Conservation (phyloP, 1,284 basidiomycete species). For the Golubevia pallescens region DNA sequence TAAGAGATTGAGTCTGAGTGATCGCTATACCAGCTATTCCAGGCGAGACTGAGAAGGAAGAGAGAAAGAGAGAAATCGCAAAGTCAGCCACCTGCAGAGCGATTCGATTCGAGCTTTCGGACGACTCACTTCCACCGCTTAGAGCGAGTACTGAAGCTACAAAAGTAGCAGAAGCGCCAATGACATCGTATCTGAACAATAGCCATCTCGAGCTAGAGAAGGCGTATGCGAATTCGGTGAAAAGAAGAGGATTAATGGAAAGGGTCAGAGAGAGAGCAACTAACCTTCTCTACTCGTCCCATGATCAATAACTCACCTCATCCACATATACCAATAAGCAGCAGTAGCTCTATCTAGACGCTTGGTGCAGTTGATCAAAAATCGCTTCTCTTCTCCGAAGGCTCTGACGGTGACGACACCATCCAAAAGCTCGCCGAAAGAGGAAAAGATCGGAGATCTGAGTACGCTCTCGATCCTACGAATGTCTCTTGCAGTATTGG, state of each 20-base stretch:
- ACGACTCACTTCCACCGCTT: not conserved
- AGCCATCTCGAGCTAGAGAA: constrained; percentile 5
- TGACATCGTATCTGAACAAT: constrained; percentile 6
- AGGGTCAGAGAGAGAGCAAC: too few species aligned
- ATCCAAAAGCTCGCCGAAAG: constrained; percentile 40
- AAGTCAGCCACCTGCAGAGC: too few species aligned
- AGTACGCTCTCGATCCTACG: constrained; percentile 38
- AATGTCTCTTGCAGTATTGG: constrained; percentile 39
- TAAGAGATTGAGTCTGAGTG: constrained; percentile 22
- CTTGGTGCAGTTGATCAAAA: constrained; percentile 7
- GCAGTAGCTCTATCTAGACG: not conserved
- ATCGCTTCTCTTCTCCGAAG: constrained; percentile 34
- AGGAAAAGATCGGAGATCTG: constrained; percentile 38
- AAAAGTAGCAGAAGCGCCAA: constrained; percentile 2
- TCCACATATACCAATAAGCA: not conserved
- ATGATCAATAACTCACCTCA: not conserved
- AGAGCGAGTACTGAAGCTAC: not conserved
- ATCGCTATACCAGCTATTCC: constrained; percentile 34
- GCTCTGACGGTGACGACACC: constrained; percentile 44
- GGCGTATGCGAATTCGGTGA: constrained; percentile 3
- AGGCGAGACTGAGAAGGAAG: too few species aligned
- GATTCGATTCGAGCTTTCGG: too few species aligned
- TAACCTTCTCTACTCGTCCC: too few species aligned
- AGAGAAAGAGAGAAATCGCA: too few species aligned
- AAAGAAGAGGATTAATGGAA: not conserved